phyloP scores from a whole-genome alignment of 768 basidiomycete species.

The Hericium coralloides region DNA sequence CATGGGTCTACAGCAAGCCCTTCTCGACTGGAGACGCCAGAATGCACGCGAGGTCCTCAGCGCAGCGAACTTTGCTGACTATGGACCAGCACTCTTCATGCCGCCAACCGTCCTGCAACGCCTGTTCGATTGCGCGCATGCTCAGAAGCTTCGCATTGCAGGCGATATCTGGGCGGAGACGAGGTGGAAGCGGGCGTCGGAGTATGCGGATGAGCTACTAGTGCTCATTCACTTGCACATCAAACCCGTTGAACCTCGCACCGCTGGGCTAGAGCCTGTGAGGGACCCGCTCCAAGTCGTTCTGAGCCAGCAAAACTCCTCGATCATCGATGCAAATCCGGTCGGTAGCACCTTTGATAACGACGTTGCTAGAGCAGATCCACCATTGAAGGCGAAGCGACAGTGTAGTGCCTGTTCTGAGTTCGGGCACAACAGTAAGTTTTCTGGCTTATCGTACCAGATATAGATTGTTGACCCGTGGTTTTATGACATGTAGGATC shows the following conservation, averaged over 20 bases:
- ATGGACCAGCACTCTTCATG: not conserved
- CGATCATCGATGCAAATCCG: too few species aligned
- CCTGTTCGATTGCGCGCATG: not conserved
- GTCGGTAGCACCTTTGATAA: not conserved
- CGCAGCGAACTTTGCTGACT: not conserved
- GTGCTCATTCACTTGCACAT: not conserved
- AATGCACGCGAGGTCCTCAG: not conserved
- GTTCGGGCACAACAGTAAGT: not conserved
- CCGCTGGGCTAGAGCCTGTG: too few species aligned
- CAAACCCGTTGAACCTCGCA: not conserved
- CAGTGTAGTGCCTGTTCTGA: not conserved
- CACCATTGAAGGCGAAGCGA: not conserved
- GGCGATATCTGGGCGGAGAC: not conserved
- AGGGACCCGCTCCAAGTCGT: too few species aligned
- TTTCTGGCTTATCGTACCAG: too few species aligned
- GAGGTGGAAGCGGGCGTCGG: not conserved
- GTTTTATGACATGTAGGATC: not conserved
- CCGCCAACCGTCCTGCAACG: not conserved
- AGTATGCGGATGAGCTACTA: not conserved
- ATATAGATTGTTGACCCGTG: too few species aligned
- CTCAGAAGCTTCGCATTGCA: not conserved
- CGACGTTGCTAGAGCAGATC: not conserved
- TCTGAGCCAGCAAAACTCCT: too few species aligned
- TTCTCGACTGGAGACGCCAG: not conserved
- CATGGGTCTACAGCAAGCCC: not conserved